Conservation (phyloP, 1,139 yeast species). For the Torulaspora globosa region DNA sequence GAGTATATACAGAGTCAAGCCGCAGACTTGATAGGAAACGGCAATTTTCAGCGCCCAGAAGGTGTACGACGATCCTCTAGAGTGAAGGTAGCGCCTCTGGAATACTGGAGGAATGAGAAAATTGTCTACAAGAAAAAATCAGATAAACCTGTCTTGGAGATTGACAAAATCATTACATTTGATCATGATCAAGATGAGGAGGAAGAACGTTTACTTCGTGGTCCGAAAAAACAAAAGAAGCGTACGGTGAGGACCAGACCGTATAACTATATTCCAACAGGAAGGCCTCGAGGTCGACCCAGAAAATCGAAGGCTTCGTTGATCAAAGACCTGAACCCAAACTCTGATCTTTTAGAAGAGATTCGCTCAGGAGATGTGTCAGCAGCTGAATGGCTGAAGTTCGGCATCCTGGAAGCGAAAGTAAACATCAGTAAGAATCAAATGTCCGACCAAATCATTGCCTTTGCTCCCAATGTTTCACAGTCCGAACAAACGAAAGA, state of each 20-base stretch:
- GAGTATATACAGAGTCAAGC: slow-evolving; percentile 29
- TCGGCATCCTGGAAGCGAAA: slow-evolving; percentile 51
- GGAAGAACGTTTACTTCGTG: slow-evolving; percentile 25
- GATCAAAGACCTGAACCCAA: slow-evolving; percentile 19
- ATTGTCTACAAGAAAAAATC: slow-evolving; percentile 57
- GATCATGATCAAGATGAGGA: slow-evolving; percentile 33
- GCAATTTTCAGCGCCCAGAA: slow-evolving; percentile 17
- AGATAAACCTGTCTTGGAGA: slow-evolving; percentile 53
- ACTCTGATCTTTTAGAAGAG: slow-evolving; percentile 22
- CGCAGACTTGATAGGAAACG: slow-evolving; percentile 19
- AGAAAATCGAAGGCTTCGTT: slow-evolving; percentile 16
- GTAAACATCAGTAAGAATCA: slow-evolving; percentile 50
- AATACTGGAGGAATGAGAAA: slow-evolving; percentile 81
- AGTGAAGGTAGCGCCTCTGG: slow-evolving; percentile 66
- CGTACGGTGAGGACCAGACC: slow-evolving; percentile 22
- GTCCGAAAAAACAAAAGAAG: slow-evolving; percentile 21
- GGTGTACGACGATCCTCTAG: slow-evolving; percentile 53
- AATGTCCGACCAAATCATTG: slow-evolving; percentile 49
- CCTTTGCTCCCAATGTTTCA: slow-evolving; percentile 67
- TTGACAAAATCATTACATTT: slow-evolving; percentile 53
- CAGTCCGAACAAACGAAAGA: slow-evolving; percentile 44
- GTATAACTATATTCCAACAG: slow-evolving; percentile 29
- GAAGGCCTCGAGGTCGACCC: slow-evolving; percentile 30
- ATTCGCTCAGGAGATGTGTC: slow-evolving; percentile 39
- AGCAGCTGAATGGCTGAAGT: slow-evolving; percentile 55